Percentiles rank a stretch among this genome's conserved stretches.
Evolutionary conservation across 192 early-diverging fungal genomes (phyloP).

Genomic region (Umbelopsis ramanniana): DNA sequence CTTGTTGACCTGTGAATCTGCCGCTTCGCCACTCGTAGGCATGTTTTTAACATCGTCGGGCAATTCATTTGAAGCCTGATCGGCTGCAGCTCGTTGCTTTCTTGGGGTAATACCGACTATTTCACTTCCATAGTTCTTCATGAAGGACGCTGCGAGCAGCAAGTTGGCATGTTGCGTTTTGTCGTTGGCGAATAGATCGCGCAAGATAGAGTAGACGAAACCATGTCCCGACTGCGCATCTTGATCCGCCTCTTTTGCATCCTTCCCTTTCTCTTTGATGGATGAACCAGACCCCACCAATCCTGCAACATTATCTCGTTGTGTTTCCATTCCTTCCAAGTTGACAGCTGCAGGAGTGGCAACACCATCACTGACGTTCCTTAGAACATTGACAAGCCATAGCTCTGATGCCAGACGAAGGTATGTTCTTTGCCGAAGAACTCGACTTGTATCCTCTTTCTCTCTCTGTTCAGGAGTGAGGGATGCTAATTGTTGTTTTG

Average conservation of each 20-base stretch:
- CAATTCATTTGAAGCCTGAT: slow-evolving; percentile 37
- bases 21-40: slow-evolving; percentile 11
- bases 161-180: slow-evolving; percentile 56
- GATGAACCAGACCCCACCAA: slow-evolving; percentile 39
- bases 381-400: slow-evolving; percentile 77
- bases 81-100: slow-evolving; percentile 45
- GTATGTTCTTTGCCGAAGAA: slow-evolving; percentile 65
- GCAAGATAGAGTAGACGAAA: slow-evolving; percentile 54
- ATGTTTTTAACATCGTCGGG: slow-evolving; percentile 15
- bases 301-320: slow-evolving; percentile 54
- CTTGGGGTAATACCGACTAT: slow-evolving; percentile 52
- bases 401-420: slow-evolving; percentile 82
- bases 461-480: slow-evolving; percentile 81
- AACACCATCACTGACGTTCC: slow-evolving; percentile 67
- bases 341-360: slow-evolving; percentile 46
- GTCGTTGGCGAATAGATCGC: slow-evolving; percentile 53
- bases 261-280: slow-evolving; percentile 30
- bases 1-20: slow-evolving; percentile 37
- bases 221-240: slow-evolving; percentile 38
- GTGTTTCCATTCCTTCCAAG: slow-evolving; percentile 44
- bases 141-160: slow-evolving; percentile 53
- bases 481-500: slow-evolving; percentile 58
- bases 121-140: slow-evolving; percentile 59
- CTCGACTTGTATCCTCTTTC: slow-evolving; percentile 78
- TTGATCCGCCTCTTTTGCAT: slow-evolving; percentile 36